A percentile compares a stretch with the other conserved stretches of the same genome.
These are phyloP conservation scores for Zanthoxylum bungeanum DNA, from an alignment of 345 rosid genomes.

Conservation along the genomic window DNA sequence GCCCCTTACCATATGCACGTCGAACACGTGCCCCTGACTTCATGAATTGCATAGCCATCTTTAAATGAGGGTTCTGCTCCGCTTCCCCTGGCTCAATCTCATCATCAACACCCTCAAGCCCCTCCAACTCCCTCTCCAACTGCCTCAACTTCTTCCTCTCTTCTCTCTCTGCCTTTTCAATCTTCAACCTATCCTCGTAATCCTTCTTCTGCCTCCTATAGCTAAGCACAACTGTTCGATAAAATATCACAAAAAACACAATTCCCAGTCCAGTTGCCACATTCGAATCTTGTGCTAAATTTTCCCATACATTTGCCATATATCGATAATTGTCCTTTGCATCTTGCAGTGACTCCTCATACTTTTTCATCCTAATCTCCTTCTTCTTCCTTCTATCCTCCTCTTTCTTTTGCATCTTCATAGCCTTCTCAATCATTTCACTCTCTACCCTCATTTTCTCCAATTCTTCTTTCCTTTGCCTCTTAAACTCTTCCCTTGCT, in stretches of 20 bases:
- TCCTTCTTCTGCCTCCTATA: slow-evolving; percentile 87
- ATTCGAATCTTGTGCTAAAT: slow-evolving; percentile 60
- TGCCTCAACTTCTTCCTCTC: slow-evolving; percentile 86
- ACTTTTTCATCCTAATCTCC: slow-evolving; percentile 52
- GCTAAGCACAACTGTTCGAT: slow-evolving; percentile 72
- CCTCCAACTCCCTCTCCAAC: slow-evolving; percentile 80
- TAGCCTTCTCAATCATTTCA: slow-evolving; percentile 62
- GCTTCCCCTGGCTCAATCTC: slow-evolving; percentile 55
- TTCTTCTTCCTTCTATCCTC: slow-evolving; percentile 55
- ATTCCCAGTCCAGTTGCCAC: slow-evolving; percentile 67
- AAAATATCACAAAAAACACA: slow-evolving; percentile 75
- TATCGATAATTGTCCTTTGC: slow-evolving; percentile 48
- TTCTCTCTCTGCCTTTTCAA: slow-evolving; percentile 90
- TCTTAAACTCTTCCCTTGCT: slow-evolving; percentile 62
- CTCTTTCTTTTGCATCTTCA: slow-evolving; percentile 57
- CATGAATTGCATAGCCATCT: slow-evolving; percentile 92
- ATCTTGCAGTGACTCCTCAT: slow-evolving; percentile 59
- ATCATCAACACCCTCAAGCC: slow-evolving; percentile 57
- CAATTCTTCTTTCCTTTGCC: slow-evolving; percentile 54
- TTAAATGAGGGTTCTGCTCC: slow-evolving; percentile 70
- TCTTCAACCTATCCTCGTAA: slow-evolving; percentile 88
- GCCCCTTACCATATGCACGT: slow-evolving; percentile 57
- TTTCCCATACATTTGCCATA: slow-evolving; percentile 63
- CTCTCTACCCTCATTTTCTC: slow-evolving; percentile 57
- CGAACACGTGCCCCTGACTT: slow-evolving; percentile 93